Evolutionary conservation across 2,329 filamentous ascomycete species (phyloP), one percentile per base, ranked within the genome.

Genomic region (Paecilomyces variotii): DNA sequence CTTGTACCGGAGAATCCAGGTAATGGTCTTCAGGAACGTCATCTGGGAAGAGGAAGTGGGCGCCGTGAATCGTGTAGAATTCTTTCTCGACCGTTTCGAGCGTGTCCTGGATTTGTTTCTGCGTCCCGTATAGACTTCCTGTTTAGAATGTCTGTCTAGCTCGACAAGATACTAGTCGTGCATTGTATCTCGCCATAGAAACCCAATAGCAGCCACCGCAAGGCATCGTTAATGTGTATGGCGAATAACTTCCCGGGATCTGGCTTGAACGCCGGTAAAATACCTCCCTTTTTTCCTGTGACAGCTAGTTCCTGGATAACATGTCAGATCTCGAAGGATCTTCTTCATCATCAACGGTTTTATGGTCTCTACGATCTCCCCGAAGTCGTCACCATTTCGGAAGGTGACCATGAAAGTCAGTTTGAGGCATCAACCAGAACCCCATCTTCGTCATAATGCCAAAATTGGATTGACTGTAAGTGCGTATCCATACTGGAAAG

Each of bases 381-480:
- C 63, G 26, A 76, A 66, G 58, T 75, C 74, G 12, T 69, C 68
- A 26, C 75, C 74, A 49, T 64, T 67, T 28, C 72, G 70, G 56
- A 76, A 75, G 0, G 74, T 76, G 58, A 77, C 67, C 66, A 71
- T 70, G 68, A 74, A 78, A 0, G 73, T 70, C 59, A 1, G 71
- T 68, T 12, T 66, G 70, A 4, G 74, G 75, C 70, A 75, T 75
- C 58, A 65, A 59, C 61, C 61, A 63, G 12, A 65, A 60, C 2
- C 64, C 63, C 57, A 65, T 62, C 57, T 65, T 65, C 1, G 64
- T 65, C 49, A 65, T 63, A 19, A 65, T 61, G 34, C 56, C 56
- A 50, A 58, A 58, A 56, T 65, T 65, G 51, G 59, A 63, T 54
- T 65, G 64, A 26, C 61, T 56, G 53, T 64, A 65, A n/a, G 56